Percentiles rank a stretch among this genome's conserved stretches.
Evolutionary conservation across 1,284 basidiomycete species (phyloP).

Genomic region (Microstroma glucosiphilum): DNA sequence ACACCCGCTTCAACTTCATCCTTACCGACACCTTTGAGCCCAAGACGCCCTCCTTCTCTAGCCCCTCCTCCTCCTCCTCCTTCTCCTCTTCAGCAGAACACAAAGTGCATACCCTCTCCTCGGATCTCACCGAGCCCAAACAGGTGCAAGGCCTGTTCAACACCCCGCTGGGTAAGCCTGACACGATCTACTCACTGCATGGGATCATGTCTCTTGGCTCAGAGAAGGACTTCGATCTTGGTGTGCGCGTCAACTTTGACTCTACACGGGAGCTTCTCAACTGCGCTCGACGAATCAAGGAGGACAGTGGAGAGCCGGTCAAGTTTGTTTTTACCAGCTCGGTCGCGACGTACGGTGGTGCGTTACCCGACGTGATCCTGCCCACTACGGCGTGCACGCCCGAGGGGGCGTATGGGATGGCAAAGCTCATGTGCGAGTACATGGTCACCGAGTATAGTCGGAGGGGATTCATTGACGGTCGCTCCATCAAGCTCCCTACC

Average conservation of each 20-base stretch:
- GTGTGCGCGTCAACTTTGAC: slow-evolving; percentile 29
- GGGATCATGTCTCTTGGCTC: slow-evolving; percentile 33
- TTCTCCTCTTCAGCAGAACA: slow-evolving; percentile 13
- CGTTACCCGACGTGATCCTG: slow-evolving; percentile 23
- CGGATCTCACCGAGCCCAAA: slow-evolving; percentile 21
- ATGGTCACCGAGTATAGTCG: slow-evolving; percentile 30
- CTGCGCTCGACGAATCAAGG: slow-evolving; percentile 14
- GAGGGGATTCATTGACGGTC: slow-evolving; percentile 25
- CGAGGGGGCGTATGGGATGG: slow-evolving; percentile 29
- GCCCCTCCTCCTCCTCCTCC: background rate
- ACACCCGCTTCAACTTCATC: slow-evolving; percentile 23
- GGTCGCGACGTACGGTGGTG: slow-evolving; percentile 27
- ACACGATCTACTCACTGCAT: slow-evolving; percentile 30
- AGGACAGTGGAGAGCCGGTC: slow-evolving; percentile 9
- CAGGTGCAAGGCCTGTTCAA: slow-evolving; percentile 23
- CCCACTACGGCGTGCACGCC: slow-evolving; percentile 23
- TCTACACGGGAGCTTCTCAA: slow-evolving; percentile 24
- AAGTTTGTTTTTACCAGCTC: slow-evolving; percentile 27
- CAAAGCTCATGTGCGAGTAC: slow-evolving; percentile 32
- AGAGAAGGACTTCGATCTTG: slow-evolving; percentile 22
- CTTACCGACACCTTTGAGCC: slow-evolving; percentile 24
- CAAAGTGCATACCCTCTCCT: slow-evolving; percentile 14
- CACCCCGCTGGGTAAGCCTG: slow-evolving; percentile 20
- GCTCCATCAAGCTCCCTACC: slow-evolving; percentile 25
- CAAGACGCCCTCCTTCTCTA: slow-evolving; percentile 1